Evolutionary conservation across 345 rosid genomes (phyloP), one percentile per base, ranked within the genome.

Genomic region (Ceriops decandra): DNA sequence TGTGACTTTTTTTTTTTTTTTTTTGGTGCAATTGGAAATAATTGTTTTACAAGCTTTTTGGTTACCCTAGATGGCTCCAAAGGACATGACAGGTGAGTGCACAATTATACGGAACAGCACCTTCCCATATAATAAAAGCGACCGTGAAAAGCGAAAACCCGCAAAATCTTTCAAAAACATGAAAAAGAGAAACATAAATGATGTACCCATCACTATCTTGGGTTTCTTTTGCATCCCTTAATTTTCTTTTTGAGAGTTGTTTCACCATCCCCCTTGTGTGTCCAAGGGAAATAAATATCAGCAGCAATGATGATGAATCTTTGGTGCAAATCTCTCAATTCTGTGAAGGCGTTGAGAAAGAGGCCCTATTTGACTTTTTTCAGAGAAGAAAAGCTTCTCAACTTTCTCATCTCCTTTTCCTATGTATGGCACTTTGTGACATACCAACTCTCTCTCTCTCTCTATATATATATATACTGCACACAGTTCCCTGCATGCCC

Each of bases 221-320:
- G 64, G 73, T 35, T 72, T 46, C 15, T 35, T 68, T 62, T 57
- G 32, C 46, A 57, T 59, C 49, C 61, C 49, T 42, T 2, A 2
- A 63, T 64, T 24, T 59, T 13, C 5, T n/a, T 63, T 6, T 61
- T 17, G 63, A 65, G 63, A 69, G 63, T 68, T 36, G 31, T 36
- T 30, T 64, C 22, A 52, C 9, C 22, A 9, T 52, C 84, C 72
- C 54, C 75, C 80, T 77, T 70, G 64, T 76, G 74, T 60, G 73
- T 66, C 72, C 60, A 75, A 67, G 76, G 42, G 47, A 63, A 71
- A 69, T 60, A 70, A 77, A 84, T 71, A 81, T 83, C 67, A 76
- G 68, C 17, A 69, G 88, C 84, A 87, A 92, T 90, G 96, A 92
- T 90, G 91, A 85, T 87, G 84, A 82, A 90, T 90, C 91, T 92